Base-by-base conservation (phyloP, 306 rosid species). In the Quillaja saponaria region DNA sequence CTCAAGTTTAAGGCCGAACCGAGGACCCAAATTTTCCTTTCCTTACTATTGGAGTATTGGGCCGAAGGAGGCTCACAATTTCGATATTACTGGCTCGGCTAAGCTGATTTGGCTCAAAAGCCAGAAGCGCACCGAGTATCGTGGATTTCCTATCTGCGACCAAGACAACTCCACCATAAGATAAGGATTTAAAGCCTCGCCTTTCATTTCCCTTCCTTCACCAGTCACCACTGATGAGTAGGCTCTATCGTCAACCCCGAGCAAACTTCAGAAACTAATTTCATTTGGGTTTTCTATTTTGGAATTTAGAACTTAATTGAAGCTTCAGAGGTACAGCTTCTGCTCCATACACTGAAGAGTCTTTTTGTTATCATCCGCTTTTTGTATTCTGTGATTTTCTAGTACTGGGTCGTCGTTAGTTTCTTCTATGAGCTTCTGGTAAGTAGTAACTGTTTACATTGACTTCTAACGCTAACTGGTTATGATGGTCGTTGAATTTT, bases 101-200 rank as follows among this genome's bases (percentile, higher is more conserved):
- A 16, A 39, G 67, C 37, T 35, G 55, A 14, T 21, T 5, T 49
- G 28, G 55, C 63, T 42, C 14, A 50, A 34, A 51, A 42, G 18
- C n/a, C 57, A 9, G 66, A 71, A 64, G 53, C 73, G 18, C 20
- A 15, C 49, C 13, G 72, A 71, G 66, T 40, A 20, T 14, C 13
- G 39, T 52, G 58, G 58, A 50, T 19, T 45, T 68, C 42, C 72
- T 40, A 58, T 55, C 73, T 31, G 12, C 34, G 64, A 54, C 70
- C 47, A 51, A 63, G 54, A 39, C 16, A 58, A 58, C 66, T 39
- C 3, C 52, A 31, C 28, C 13, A 60, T 56, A 72, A 73, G 96
- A 91, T 91, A 91, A 91, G 97, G 90, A 85, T 84, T 84, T 75
- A 62, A 78, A 84, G 85, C 82, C 67, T 80, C 90, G 66, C 97